These are phyloP conservation scores for Xylariomycetidae sp. DNA, from an alignment of 2,329 filamentous ascomycete genomes.

Conservation along the genomic window DNA sequence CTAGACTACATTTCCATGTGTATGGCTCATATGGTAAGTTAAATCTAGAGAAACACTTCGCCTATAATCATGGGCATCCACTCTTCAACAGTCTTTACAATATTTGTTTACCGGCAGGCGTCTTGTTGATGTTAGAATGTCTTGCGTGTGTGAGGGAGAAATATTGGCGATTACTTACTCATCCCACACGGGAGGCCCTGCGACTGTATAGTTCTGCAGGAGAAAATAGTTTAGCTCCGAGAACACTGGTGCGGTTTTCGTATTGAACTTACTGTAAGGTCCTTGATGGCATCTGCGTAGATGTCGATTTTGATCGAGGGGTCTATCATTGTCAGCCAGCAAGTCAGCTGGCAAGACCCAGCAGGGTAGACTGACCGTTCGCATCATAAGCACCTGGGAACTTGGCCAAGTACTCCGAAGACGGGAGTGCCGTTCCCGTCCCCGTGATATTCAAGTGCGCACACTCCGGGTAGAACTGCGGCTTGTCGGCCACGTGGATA, in stretches of 20 bases:
- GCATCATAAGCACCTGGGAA: slow-evolving; percentile 33
- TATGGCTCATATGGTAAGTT: too few relatives aligned
- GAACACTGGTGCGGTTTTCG: too few relatives aligned
- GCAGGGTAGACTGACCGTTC: slow-evolving; percentile 24
- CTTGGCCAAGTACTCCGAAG: slow-evolving; percentile 23
- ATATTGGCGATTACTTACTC: slow-evolving; percentile 19
- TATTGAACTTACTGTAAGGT: slow-evolving; percentile 22
- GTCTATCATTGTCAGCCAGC: slow-evolving; percentile 19
- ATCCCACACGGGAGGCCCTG: slow-evolving; percentile 35
- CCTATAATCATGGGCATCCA: too few relatives aligned
- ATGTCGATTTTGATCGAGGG: slow-evolving; percentile 34
- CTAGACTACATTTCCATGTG: too few relatives aligned
- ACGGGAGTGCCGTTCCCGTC: slow-evolving; percentile 21
- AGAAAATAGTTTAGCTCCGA: slow-evolving; percentile 7
- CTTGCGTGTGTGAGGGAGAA: too few relatives aligned
- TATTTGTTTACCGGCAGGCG: slow-evolving; percentile 15
- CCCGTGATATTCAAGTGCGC: slow-evolving; percentile 32
- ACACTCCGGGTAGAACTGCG: slow-evolving; percentile 40
- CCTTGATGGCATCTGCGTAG: slow-evolving; percentile 29
- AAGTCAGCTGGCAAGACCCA: background rate
- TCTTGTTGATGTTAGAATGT: too few relatives aligned
- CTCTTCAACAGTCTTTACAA: slow-evolving; percentile 13
- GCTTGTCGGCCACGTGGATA: slow-evolving; percentile 43
- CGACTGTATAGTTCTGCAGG: slow-evolving; percentile 31
- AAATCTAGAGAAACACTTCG: too few relatives aligned